Conservation (phyloP, 2,329 filamentous ascomycete genomes). For the Cytospora chrysosperma region DNA sequence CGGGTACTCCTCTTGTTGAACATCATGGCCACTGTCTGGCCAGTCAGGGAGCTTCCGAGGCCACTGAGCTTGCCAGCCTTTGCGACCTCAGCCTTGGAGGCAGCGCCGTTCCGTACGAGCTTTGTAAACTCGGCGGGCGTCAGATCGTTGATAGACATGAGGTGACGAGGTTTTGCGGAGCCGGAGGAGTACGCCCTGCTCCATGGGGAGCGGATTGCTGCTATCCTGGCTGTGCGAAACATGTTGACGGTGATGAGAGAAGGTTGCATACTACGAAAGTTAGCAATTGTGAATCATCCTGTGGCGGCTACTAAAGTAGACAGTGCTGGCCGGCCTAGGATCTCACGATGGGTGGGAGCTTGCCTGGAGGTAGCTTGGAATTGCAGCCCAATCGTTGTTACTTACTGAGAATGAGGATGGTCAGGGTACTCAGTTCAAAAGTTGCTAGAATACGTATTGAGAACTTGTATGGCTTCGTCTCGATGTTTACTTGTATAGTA, state of each 20-base stretch:
- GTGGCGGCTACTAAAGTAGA: not conserved
- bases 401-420: not conserved
- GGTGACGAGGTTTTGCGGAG: conserved; percentile 64
- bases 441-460: not conserved
- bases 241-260: conserved; percentile 13
- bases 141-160: conserved; percentile 89
- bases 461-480: not conserved
- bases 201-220: conserved; percentile 35
- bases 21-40: conserved; percentile 88
- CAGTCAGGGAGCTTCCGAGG: conserved; percentile 62
- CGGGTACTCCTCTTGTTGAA: conserved; percentile 96
- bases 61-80: conserved; percentile 58
- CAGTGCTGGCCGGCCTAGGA: not conserved
- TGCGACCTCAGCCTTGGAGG: conserved; percentile 77
- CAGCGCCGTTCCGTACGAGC: conserved; percentile 78
- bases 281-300: not conserved
- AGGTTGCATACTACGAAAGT: not conserved
- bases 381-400: not conserved
- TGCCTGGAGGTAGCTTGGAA: not conserved
- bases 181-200: conserved; percentile 44
- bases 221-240: conserved; percentile 28
- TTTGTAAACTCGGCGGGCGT: conserved; percentile 74
- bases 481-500: not conserved
- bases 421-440: not conserved
- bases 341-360: not conserved